Evolutionary conservation across 2,329 filamentous ascomycete species (phyloP).

Genomic region (Helotiales sp.): DNA sequence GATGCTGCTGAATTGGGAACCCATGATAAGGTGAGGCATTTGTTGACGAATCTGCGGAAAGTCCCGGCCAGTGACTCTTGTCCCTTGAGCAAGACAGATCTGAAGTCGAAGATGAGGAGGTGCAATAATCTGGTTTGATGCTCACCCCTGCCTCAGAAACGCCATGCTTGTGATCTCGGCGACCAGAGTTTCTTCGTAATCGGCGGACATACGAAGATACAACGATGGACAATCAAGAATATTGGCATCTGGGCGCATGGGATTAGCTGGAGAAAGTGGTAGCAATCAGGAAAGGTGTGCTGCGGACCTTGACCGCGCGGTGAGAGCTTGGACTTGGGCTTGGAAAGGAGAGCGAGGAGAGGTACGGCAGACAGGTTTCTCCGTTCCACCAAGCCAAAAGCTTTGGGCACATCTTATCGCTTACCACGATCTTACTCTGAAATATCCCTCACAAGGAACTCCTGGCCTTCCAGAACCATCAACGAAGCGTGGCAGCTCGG

Average conservation of each 20-base stretch:
- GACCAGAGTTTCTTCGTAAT: not conserved
- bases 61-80: slow-evolving; percentile 4
- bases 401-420: slow-evolving; percentile 23
- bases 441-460: not conserved
- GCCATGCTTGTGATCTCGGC: slow-evolving; percentile 2
- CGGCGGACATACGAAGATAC: not conserved
- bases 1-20: slow-evolving; percentile 9
- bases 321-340: not conserved
- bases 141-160: not conserved
- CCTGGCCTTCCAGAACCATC: slow-evolving; percentile 14
- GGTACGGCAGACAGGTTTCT: not conserved
- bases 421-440: not conserved
- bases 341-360: not conserved
- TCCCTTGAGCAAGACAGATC: not conserved
- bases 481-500: slow-evolving; percentile 5
- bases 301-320: not conserved
- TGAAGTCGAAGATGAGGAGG: not conserved
- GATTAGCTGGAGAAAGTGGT: not conserved
- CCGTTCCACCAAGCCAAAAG: slow-evolving; percentile 8
- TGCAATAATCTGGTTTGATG: too few species aligned
- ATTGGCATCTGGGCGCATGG: not conserved
- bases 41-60: slow-evolving; percentile 11
- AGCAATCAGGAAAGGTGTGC: not conserved
- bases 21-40: slow-evolving; percentile 19
- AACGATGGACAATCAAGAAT: not conserved